Base-by-base conservation (phyloP, 2,329 filamentous ascomycete genomes). In the Pestalotiopsis sp. region DNA sequence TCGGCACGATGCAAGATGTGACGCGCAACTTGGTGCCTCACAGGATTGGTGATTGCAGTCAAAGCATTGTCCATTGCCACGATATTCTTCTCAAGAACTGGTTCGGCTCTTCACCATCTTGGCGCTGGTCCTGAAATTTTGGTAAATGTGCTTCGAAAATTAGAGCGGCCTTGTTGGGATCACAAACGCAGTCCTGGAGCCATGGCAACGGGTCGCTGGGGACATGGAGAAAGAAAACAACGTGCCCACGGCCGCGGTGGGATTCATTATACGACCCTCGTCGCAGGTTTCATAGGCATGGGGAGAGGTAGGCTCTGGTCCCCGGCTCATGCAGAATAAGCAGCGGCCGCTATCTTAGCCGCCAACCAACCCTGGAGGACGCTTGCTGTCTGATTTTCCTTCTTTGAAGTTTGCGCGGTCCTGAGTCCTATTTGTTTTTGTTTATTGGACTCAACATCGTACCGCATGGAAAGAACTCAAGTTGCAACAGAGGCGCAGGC, bases 1-100 rank as follows among this genome's bases (percentile, higher is more conserved):
- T 36, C 39, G 52, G 64, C 36, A 59, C 14, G 23, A 66, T 66
- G 64, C 64, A 38, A 66, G 64, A 66, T 66, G 38, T 59, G 38
- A 66, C 38, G 52, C 25, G 23, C 55, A 60, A 20, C 27, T 49
- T 60, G 52, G 64, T 60, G 17, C 64, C 64, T 66, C 60, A 20
- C 55, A 66, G 64, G 20, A 20, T 6, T 66, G 52, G 38, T 36
- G 61, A 14, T 31, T 36, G 9, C 12, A 17, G 41, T 49, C 38
- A 41, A 31, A 52, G 17, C 12, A 45, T 45, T 45, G 12, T 45
- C 17, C 45, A 23, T 17, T 52, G 45, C 20, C 20, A 52, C 45
- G 20, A 17, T 52, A 3, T 52, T 52, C 17, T 20, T 52, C 14
- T 52, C 6, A 23, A 20, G 17, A 20, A 52, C n/a, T 52, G 45